phyloP scores from a whole-genome alignment of 1,139 yeast genomes.

The Zygotorulaspora mrakii region DNA sequence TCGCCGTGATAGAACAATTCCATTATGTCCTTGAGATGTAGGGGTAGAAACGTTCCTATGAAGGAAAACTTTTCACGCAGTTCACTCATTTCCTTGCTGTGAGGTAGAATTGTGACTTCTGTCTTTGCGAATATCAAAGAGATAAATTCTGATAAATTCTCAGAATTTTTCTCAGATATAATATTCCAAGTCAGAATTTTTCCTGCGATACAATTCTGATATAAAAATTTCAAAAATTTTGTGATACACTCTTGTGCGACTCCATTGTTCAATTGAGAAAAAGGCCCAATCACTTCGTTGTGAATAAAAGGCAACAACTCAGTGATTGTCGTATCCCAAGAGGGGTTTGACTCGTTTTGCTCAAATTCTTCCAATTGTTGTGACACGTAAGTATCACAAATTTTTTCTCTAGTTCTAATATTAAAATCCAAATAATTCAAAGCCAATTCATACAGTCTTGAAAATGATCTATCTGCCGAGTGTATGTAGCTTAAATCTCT shows the following conservation, averaged over 20 bases:
- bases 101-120: conserved; percentile 14
- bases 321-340: conserved; percentile 26
- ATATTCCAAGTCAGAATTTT: conserved; percentile 31
- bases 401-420: conserved; percentile 21
- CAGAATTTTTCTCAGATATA: conserved; percentile 35
- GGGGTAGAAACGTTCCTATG: conserved; percentile 41
- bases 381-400: conserved; percentile 15
- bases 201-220: conserved; percentile 23
- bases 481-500: conserved; percentile 27
- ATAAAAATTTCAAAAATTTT: conserved; percentile 23
- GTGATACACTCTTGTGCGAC: conserved; percentile 16
- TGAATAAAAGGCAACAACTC: conserved; percentile 26
- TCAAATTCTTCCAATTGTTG: conserved; percentile 24
- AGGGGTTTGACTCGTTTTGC: conserved; percentile 25
- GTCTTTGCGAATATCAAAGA: conserved; percentile 24
- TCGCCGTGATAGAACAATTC: conserved; percentile 69
- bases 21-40: conserved; percentile 65
- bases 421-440: conserved; percentile 22
- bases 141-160: conserved; percentile 30
- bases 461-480: conserved; percentile 9
- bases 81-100: conserved; percentile 23
- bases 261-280: conserved; percentile 15
- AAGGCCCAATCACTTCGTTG: conserved; percentile 21
- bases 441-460: conserved; percentile 26
- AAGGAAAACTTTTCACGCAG: conserved; percentile 30